Conservation (phyloP, 805 yeast species). For the Starmerella etchellsii region DNA sequence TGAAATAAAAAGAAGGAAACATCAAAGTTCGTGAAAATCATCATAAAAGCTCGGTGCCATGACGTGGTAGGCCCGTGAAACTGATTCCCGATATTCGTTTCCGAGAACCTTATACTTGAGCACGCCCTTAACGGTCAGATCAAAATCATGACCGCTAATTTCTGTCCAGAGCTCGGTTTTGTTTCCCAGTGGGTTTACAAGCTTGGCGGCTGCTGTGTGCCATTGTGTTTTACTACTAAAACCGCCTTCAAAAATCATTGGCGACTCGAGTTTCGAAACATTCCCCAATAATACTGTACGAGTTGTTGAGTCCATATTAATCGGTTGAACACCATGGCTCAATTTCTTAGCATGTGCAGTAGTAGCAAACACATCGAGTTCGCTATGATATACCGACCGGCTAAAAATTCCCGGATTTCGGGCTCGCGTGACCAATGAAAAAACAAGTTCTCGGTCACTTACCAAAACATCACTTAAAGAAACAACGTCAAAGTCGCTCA, state of each 20-base stretch:
- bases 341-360: conserved; percentile 14
- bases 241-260: conserved; percentile 64
- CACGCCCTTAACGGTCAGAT: conserved; percentile 69
- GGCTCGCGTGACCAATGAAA: conserved; percentile 65
- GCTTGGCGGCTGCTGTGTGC: conserved; percentile 57
- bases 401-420: conserved; percentile 78
- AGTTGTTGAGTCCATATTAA: neutral
- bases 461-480: conserved; percentile 61
- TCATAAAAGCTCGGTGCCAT: conserved; percentile 8
- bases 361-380: conserved; percentile 65
- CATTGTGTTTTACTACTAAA: conserved; percentile 51
- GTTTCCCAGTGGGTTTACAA: conserved; percentile 56
- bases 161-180: conserved; percentile 43
- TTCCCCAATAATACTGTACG: conserved; percentile 71
- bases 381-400: conserved; percentile 49
- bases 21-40: neutral
- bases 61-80: conserved; percentile 15
- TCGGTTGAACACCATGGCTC: conserved; percentile 19
- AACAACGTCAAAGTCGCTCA: conserved; percentile 49
- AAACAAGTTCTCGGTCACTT: conserved; percentile 71
- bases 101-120: conserved; percentile 58
- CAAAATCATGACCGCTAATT: conserved; percentile 70
- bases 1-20: neutral
- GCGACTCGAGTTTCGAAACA: conserved; percentile 51
- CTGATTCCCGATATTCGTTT: conserved; percentile 21